Evolutionary conservation across 2,329 filamentous ascomycete genomes (phyloP), one percentile per base, ranked within the genome.

Genomic region (Hymenoscyphus fructigenus): DNA sequence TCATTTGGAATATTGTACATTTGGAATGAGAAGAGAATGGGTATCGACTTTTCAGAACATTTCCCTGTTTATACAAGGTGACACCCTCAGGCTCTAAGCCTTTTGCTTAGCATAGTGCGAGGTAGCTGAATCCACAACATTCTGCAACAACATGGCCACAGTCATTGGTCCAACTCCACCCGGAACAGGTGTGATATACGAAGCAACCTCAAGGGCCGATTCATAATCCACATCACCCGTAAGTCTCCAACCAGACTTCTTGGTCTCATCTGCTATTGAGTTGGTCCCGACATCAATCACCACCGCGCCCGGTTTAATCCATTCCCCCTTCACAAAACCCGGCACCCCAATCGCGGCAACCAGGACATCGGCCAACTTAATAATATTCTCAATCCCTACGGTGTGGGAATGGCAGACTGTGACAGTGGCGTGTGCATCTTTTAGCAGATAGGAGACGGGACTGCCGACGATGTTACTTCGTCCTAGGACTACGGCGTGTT

Each of bases 81-180:
- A 7, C 29, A 32, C 3, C 28, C 28, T 29, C 28, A 5, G 28
- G 34, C 34, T 38, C 5, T 38, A 87, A 68, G 89, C 83, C 80
- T 92, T 96, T 77, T 96, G 90, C 67, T 86, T 86, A 69, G 95
- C 91, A 69, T 95, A 95, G 75, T 92, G 93, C 64, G 85, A 81
- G 59, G 88, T 90, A 41, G 95, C 90, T 38, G 94, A 89, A 71
- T 94, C 90, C 63, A 98, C 90, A 9, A 98, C 93, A 75, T 99
- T 99, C 78, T 96, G 91, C 73, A 99, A 82, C 58, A 99, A 84
- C 95, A 99, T 99, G 66, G 95, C 95, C 68, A 99, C 93, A 2
- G 95, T 99, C 95, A 99, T 99, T 60, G 95, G 95, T 0, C 95
- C 95, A 65, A 99, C 95, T 78, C 95, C 95, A 64, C 95, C 95